Conservation (phyloP, 331 rosid species). For the Arachis monticola region DNA sequence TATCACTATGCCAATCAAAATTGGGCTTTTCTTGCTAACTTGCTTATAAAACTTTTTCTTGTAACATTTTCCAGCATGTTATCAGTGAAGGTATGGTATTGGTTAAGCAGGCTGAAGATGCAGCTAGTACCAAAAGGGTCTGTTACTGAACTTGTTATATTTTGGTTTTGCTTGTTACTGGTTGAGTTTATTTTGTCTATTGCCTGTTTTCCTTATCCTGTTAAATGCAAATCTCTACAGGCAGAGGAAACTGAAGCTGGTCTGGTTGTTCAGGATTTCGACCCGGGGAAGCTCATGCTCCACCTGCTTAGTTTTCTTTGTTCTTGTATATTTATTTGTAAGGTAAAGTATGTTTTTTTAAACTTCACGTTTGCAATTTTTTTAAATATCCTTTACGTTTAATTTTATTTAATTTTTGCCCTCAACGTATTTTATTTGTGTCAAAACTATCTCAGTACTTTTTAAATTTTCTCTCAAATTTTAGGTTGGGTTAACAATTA, state of each 20-base stretch:
- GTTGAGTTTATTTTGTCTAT: slow-evolving; percentile 19
- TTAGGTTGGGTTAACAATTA: too few species aligned
- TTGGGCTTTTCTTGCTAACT: slow-evolving; percentile 28
- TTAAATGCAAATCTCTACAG: slow-evolving; percentile 9
- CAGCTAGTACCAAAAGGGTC: slow-evolving; percentile 87
- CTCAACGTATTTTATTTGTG: too few species aligned
- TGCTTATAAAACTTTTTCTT: slow-evolving; percentile 18
- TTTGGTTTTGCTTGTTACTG: slow-evolving; percentile 26
- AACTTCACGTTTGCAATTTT: too few species aligned
- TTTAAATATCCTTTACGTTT: too few species aligned
- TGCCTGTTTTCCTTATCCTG: slow-evolving; percentile 25
- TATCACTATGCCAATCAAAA: slow-evolving; percentile 14
- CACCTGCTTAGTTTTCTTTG: too few species aligned
- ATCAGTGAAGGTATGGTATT: slow-evolving; percentile 88
- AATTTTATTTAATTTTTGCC: too few species aligned
- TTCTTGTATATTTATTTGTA: slow-evolving; percentile 56
- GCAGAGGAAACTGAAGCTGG: slow-evolving; percentile 14
- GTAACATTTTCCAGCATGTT: slow-evolving; percentile 66
- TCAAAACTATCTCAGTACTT: too few species aligned
- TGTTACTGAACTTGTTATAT: slow-evolving; percentile 32
- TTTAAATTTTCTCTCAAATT: too few species aligned
- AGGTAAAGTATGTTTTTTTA: not conserved
- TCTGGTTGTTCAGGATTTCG: slow-evolving; percentile 64
- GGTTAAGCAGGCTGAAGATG: slow-evolving; percentile 94
- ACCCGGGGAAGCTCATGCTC: slow-evolving; percentile 36